phyloP scores from a whole-genome alignment of 176 grass and related monocot genomes.

The Pharus latifolius region DNA sequence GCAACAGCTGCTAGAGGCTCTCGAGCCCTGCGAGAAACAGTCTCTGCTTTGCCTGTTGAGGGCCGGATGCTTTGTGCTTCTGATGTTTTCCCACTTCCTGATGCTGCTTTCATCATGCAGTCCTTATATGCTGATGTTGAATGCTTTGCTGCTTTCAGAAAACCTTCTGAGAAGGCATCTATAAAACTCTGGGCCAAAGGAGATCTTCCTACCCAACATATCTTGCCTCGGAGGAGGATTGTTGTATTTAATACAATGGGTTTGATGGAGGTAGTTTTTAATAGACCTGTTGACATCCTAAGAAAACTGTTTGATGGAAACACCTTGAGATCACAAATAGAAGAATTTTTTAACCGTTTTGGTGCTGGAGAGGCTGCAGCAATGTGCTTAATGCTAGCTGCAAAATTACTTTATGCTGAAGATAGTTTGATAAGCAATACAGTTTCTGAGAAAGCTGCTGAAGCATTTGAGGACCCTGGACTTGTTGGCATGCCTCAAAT shows the following conservation, averaged over 20 bases:
- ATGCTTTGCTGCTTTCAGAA: slow-evolving; percentile 55
- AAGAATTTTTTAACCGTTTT: slow-evolving; percentile 91
- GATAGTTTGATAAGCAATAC: slow-evolving; percentile 65
- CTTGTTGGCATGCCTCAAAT: slow-evolving; percentile 84
- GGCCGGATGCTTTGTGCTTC: slow-evolving; percentile 93
- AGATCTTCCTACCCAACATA: slow-evolving; percentile 93
- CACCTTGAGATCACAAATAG: slow-evolving; percentile 60
- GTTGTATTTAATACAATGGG: slow-evolving; percentile 90
- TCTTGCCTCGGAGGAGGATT: slow-evolving; percentile 80
- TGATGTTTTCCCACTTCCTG: slow-evolving; percentile 60
- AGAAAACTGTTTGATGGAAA: slow-evolving; percentile 84
- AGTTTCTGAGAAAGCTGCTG: slow-evolving; percentile 82
- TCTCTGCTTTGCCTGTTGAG: slow-evolving; percentile 74
- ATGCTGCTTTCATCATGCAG: slow-evolving; percentile 57
- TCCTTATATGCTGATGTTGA: slow-evolving; percentile 79
- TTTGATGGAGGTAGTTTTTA: slow-evolving; percentile 85
- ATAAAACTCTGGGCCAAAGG: slow-evolving; percentile 81
- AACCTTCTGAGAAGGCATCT: slow-evolving; percentile 43
- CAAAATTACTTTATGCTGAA: slow-evolving; percentile 72
- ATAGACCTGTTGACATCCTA: slow-evolving; percentile 92
- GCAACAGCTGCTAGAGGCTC: slow-evolving; percentile 66
- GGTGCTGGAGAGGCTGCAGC: slow-evolving; percentile 87
- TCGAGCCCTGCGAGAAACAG: slow-evolving; percentile 67
- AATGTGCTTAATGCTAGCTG: slow-evolving; percentile 94
- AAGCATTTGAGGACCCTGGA: slow-evolving; percentile 87